A percentile compares a stretch with the other conserved stretches of the same genome.
Conservation (phyloP, 2,329 filamentous ascomycete genomes). For the Monosporascus sp. region DNA sequence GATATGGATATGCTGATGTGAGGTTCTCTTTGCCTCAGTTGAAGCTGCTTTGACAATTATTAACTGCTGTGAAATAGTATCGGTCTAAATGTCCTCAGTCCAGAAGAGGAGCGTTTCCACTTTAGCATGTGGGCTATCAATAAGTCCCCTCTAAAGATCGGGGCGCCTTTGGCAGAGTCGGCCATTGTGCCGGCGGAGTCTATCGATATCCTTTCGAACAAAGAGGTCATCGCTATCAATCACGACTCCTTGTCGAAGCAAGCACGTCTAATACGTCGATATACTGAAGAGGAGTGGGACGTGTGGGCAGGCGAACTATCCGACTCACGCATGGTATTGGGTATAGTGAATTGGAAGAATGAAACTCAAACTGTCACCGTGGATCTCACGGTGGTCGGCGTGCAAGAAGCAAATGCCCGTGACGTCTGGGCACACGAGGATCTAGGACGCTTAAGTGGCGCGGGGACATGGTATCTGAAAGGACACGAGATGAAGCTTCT, state of each 20-base stretch:
- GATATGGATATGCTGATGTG: conserved; percentile 50
- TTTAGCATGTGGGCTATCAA: conserved; percentile 49
- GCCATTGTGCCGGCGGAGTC: conserved; percentile 33
- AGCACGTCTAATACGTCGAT: conserved; percentile 43
- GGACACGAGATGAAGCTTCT: conserved; percentile 36
- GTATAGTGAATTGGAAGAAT: conserved; percentile 46
- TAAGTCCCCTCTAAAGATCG: conserved; percentile 47
- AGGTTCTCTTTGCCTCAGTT: conserved; percentile 8
- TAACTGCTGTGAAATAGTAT: conserved; percentile 26
- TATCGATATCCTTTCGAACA: conserved; percentile 41
- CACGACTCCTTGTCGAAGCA: conserved; percentile 50
- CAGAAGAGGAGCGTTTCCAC: conserved; percentile 46
- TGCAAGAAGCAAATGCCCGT: conserved; percentile 33
- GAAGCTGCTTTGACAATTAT: neutral
- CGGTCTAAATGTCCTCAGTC: conserved; percentile 40
- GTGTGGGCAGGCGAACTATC: conserved; percentile 46
- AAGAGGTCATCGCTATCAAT: conserved; percentile 53
- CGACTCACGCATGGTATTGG: conserved; percentile 36
- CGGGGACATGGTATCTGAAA: conserved; percentile 27
- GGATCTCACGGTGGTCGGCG: conserved; percentile 34
- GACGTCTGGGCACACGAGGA: conserved; percentile 37
- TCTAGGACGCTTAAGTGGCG: conserved; percentile 26
- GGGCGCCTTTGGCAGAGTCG: conserved; percentile 34
- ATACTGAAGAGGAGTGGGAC: conserved; percentile 45
- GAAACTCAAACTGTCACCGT: conserved; percentile 36